These are phyloP conservation scores for Trifolium dubium DNA, from an alignment of 306 rosid species.

Conservation along the genomic window DNA sequence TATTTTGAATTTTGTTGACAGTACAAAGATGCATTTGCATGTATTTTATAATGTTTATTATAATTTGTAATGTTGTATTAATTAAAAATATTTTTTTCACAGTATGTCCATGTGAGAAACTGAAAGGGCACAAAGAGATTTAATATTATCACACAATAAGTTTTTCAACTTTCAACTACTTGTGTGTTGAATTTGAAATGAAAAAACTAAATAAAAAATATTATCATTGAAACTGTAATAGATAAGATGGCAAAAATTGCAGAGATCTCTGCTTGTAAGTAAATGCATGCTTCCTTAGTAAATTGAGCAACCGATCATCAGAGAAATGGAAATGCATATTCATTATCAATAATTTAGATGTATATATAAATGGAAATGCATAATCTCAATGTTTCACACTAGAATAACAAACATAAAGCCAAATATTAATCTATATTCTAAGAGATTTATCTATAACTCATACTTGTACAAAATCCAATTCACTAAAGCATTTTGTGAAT, in stretches of 20 bases:
- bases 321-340: too few relatives aligned
- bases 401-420: background rate
- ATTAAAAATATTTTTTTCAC: background rate
- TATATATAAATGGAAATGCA: too few relatives aligned
- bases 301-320: background rate
- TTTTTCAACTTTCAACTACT: constrained; percentile 26
- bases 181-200: constrained; percentile 10
- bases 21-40: background rate
- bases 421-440: background rate
- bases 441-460: background rate
- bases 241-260: background rate
- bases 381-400: too few relatives aligned
- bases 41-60: background rate
- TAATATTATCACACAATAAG: background rate
- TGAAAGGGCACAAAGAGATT: constrained; percentile 7
- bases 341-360: too few relatives aligned
- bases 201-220: background rate
- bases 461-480: constrained; percentile 15
- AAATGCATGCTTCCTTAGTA: background rate
- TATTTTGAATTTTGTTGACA: constrained; percentile 34
- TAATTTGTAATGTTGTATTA: too few relatives aligned
- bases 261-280: background rate
- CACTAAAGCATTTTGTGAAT: background rate
- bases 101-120: constrained; percentile 37
- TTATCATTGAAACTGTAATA: background rate